phyloP scores from a whole-genome alignment of 768 basidiomycete species.

The Cystobasidium onofrii region DNA sequence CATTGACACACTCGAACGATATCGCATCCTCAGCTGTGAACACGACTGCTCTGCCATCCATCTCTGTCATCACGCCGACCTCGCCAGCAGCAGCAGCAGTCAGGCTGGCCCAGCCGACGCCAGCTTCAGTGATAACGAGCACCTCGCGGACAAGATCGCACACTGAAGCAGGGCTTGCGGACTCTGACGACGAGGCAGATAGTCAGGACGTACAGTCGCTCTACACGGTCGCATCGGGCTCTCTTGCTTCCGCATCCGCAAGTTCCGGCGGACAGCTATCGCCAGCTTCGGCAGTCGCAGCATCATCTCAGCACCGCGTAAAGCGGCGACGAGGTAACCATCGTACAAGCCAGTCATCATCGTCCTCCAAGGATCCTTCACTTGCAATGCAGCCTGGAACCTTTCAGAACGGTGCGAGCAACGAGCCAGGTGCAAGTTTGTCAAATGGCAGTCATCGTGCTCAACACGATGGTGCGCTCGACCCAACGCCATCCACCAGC shows the following conservation, averaged over 20 bases:
- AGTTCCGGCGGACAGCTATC: background rate
- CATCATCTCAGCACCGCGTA: background rate
- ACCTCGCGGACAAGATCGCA: background rate
- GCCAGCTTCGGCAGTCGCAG: background rate
- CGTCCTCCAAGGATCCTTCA: background rate
- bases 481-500: slow-evolving; percentile 12
- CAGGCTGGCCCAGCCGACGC: background rate
- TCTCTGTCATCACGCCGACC: background rate
- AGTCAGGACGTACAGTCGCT: background rate
- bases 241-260: background rate
- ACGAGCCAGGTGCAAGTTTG: background rate
- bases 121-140: too few relatives aligned
- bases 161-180: background rate
- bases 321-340: background rate
- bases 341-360: background rate
- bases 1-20: background rate
- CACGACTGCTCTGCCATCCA: background rate
- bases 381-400: background rate
- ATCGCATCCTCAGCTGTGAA: background rate
- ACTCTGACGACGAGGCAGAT: background rate
- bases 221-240: background rate
- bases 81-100: background rate
- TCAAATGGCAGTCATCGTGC: background rate
- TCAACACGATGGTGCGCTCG: slow-evolving; percentile 18
- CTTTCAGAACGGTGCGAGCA: background rate